Conservation (phyloP, 139 green algal genomes). For the Diplosphaera chodatii region DNA sequence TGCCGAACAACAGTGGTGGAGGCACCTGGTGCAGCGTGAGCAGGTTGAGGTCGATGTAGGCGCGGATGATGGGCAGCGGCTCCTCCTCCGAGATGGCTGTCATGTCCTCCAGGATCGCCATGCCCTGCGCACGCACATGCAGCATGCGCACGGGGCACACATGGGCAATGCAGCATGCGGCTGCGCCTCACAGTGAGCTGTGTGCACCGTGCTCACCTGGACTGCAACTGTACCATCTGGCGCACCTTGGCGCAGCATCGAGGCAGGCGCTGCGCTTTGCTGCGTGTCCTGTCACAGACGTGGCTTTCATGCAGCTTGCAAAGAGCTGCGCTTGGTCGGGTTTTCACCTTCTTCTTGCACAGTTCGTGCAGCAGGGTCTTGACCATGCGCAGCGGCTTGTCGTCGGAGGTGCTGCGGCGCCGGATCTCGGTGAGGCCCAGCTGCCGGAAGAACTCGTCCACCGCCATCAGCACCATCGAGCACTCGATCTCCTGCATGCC, state of each 20-base stretch:
- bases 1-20: too few species aligned
- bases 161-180: too few species aligned
- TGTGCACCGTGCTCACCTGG: too few species aligned
- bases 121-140: too few species aligned
- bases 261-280: too few species aligned
- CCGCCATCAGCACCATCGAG: constrained; percentile 58
- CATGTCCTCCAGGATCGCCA: constrained; percentile 50
- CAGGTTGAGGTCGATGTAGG: constrained; percentile 93
- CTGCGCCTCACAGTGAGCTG: too few species aligned
- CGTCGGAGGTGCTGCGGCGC: constrained; percentile 60
- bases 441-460: constrained; percentile 86
- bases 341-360: constrained; percentile 63
- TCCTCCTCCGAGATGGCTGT: constrained; percentile 35
- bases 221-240: too few species aligned
- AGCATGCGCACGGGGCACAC: too few species aligned
- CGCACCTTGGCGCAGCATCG: too few species aligned
- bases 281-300: too few species aligned
- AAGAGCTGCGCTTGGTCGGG: too few species aligned
- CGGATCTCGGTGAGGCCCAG: constrained; percentile 87
- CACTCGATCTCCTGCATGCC: constrained; percentile 75
- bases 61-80: constrained; percentile 73
- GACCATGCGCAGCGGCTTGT: constrained; percentile 95
- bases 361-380: constrained; percentile 95
- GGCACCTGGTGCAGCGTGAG: constrained; percentile 33
- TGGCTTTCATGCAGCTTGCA: too few species aligned